A percentile compares a stretch with the other conserved stretches of the same genome.
phyloP scores from a whole-genome alignment of 345 rosid genomes.

The Bruguiera parviflora region DNA sequence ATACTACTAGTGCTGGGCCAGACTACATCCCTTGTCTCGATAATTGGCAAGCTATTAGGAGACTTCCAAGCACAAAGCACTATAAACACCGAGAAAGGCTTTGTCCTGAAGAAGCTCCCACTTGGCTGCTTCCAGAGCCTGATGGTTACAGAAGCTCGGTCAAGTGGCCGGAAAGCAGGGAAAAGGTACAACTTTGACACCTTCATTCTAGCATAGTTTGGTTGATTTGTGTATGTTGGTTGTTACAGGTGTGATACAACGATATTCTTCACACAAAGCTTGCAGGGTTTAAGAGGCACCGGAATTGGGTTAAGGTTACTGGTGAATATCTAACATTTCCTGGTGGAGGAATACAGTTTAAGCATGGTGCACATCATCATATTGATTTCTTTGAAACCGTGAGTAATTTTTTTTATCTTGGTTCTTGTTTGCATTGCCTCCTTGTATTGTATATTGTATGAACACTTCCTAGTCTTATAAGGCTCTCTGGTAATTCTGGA shows the following conservation, averaged over 20 bases:
- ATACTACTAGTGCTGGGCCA: slow-evolving; percentile 77
- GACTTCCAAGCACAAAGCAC: slow-evolving; percentile 71
- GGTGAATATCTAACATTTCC: slow-evolving; percentile 96
- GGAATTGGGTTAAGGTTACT: slow-evolving; percentile 89
- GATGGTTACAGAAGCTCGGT: slow-evolving; percentile 73
- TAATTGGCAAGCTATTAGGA: slow-evolving; percentile 69
- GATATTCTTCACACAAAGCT: slow-evolving; percentile 46
- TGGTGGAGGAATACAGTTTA: slow-evolving; percentile 98
- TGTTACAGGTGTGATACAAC: slow-evolving; percentile 68
- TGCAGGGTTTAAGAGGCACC: slow-evolving; percentile 86
- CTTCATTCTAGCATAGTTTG: not conserved
- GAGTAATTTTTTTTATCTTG: not conserved
- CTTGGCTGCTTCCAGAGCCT: slow-evolving; percentile 86
- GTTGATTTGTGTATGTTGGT: slow-evolving; percentile 7
- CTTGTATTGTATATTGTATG: not conserved
- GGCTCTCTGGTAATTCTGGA: not conserved
- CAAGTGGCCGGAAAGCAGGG: slow-evolving; percentile 51
- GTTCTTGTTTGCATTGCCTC: not conserved
- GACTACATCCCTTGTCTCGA: slow-evolving; percentile 98
- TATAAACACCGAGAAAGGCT: slow-evolving; percentile 78
- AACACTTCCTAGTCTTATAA: not conserved
- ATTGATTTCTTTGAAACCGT: slow-evolving; percentile 90
- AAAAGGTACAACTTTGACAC: slow-evolving; percentile 46
- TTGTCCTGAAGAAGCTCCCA: slow-evolving; percentile 54
- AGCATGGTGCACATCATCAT: slow-evolving; percentile 87